Base-by-base conservation (phyloP, 352 stramenopile genomes). In the Globisporangium abappressorium region DNA sequence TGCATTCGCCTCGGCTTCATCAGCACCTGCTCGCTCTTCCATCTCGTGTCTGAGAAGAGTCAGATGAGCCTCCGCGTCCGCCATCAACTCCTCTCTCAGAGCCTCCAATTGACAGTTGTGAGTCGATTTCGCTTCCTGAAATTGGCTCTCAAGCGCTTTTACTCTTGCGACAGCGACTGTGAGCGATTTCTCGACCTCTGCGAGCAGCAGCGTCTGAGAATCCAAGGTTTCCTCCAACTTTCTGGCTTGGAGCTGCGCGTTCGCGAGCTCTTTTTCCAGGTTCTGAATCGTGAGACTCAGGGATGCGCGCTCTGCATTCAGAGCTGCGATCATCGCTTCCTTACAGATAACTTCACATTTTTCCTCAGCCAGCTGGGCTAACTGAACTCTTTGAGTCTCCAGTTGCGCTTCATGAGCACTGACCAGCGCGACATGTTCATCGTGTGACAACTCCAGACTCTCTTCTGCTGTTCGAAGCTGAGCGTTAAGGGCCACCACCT, bases 131-230 rank as follows among this genome's bases (percentile, higher is more conserved):
- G 7, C 7, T 12, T 68, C 62, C 24, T 62, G 62, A 24, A 68
- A n/a, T 4, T 47, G 62, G 26, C 22, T 47, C 24, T 57, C 53
- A 3, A 68, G 26, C 12, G 34, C 53, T 2, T 38, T 9, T 4
- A 41, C 46, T 14, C 41, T 46, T 4, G 47, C 14, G n/a, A 12
- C 18, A 30, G 47, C 61, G 24, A 11, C 12, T 11, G 46, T n/a
- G 2, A 66, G 33, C 2, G 28, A 51, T 22, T 58, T 30, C 9
- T 53, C 41, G 2, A 20, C 20, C 24, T 53, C 28, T 2, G 22
- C 64, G n/a, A 69, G 64, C 3, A 58, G 55, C 28, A 69, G 33
- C 3, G 64, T 46, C 30, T 69, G 64, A 3, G 56, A 30, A 20
- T 59, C 41, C 4, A 57, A 41, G 11, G 63, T 22, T 30, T 68